These are phyloP conservation scores for Xylaria venustula DNA, from an alignment of 495 filamentous ascomycete genomes.

Conservation along the genomic window DNA sequence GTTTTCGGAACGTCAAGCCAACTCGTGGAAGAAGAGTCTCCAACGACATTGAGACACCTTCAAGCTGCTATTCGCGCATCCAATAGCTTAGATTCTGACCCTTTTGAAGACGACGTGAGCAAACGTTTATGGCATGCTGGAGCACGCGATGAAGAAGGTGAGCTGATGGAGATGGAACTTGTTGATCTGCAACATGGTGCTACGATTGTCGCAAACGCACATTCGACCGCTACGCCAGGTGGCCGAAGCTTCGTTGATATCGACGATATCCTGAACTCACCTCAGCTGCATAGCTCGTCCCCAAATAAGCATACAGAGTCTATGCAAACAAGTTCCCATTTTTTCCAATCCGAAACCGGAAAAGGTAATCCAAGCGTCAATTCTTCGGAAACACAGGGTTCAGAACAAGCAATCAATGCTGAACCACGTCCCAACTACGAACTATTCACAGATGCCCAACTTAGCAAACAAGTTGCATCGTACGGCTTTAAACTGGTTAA, in stretches of 20 bases:
- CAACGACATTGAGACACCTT: slow-evolving; percentile 62
- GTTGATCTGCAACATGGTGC: slow-evolving; percentile 51
- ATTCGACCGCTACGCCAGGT: neutral
- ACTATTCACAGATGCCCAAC: slow-evolving; percentile 60
- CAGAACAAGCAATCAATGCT: slow-evolving; percentile 24
- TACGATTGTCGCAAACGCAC: neutral
- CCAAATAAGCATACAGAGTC: neutral
- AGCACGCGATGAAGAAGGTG: slow-evolving; percentile 61
- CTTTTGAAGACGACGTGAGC: slow-evolving; percentile 32
- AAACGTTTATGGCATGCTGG: slow-evolving; percentile 64
- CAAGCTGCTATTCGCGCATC: slow-evolving; percentile 70
- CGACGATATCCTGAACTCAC: slow-evolving; percentile 32
- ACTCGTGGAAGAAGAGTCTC: slow-evolving; percentile 73
- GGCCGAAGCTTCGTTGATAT: slow-evolving; percentile 37
- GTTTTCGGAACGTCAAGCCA: slow-evolving; percentile 94
- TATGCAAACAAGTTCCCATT: slow-evolving; percentile 5
- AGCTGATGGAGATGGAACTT: slow-evolving; percentile 57
- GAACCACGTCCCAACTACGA: slow-evolving; percentile 57
- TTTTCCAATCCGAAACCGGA: slow-evolving; percentile 10
- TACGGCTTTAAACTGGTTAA: slow-evolving; percentile 78
- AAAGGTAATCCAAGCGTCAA: slow-evolving; percentile 17
- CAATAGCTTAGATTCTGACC: slow-evolving; percentile 39
- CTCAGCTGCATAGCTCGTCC: slow-evolving; percentile 5
- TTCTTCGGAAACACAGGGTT: neutral
- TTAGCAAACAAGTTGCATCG: slow-evolving; percentile 59